Percentiles rank a stretch among this genome's conserved stretches.
These are phyloP conservation scores for Cryomyces minteri DNA, from an alignment of 495 filamentous ascomycete species.

Conservation along the genomic window DNA sequence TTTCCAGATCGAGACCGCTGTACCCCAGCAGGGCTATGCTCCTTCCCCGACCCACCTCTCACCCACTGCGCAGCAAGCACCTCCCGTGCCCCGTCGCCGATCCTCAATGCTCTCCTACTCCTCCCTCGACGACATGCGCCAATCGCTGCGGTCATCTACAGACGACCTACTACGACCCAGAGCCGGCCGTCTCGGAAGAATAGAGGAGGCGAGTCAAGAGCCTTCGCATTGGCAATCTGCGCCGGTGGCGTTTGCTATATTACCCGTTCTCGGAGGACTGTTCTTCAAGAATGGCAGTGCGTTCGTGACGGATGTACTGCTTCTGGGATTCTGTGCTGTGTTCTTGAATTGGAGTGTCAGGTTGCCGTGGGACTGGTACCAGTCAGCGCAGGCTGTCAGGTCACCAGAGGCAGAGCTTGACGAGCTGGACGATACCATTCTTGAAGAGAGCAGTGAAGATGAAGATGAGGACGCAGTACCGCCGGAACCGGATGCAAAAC, in stretches of 20 bases:
- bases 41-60: too few relatives aligned
- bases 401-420: constrained; percentile 4
- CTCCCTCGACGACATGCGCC: constrained; percentile 43
- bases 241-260: constrained; percentile 61
- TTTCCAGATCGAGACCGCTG: too few relatives aligned
- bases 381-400: constrained; percentile 40
- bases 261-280: constrained; percentile 71
- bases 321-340: constrained; percentile 58
- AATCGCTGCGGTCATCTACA: constrained; percentile 48
- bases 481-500: too few relatives aligned
- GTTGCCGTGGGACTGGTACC: constrained; percentile 89
- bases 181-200: neutral
- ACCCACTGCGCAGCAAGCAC: neutral
- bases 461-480: neutral
- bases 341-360: constrained; percentile 91
- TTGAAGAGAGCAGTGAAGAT: constrained; percentile 18
- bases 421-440: constrained; percentile 12
- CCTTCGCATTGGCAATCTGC: constrained; percentile 54
- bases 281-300: constrained; percentile 70
- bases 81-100: constrained; percentile 28
- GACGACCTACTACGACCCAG: constrained; percentile 52
- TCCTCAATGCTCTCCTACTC: constrained; percentile 62
- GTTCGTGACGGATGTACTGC: constrained; percentile 66
- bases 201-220: constrained; percentile 16
- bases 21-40: too few relatives aligned